Conservation (phyloP, 2,329 filamentous ascomycete species). For the Microsporum audouinii region DNA sequence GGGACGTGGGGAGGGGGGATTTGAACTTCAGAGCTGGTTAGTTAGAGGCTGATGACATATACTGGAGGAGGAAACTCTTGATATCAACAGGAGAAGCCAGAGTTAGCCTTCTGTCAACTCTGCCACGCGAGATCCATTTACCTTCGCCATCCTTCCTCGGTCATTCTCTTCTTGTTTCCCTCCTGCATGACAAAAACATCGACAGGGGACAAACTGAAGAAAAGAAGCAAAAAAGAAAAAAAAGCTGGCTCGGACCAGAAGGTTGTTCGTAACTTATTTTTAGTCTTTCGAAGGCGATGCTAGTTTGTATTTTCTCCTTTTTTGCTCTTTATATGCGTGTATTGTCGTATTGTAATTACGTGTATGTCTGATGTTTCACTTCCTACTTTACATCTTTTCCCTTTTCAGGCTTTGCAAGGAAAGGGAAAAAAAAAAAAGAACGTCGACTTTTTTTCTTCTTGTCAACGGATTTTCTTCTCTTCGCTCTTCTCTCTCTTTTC, state of each 20-base stretch:
- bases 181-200: neutral
- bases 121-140: neutral
- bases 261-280: neutral
- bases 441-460: neutral
- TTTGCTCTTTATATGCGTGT: neutral
- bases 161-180: neutral
- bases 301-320: neutral
- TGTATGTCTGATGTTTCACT: slow-evolving; percentile 2
- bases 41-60: no score
- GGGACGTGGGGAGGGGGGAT: neutral
- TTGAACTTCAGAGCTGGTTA: no score
- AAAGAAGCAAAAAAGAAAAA: neutral
- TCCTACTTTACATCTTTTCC: slow-evolving; percentile 2
- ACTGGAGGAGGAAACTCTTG: no score
- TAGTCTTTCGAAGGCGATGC: neutral
- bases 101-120: neutral
- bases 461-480: neutral
- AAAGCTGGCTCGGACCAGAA: neutral
- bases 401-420: neutral
- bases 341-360: neutral
- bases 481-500: neutral
- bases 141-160: neutral
- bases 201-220: neutral
- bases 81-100: neutral
- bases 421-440: neutral